Percentiles rank a stretch among this genome's conserved stretches.
These are phyloP conservation scores for Thozetella sp. DNA, from an alignment of 495 filamentous ascomycete genomes.

Conservation along the genomic window DNA sequence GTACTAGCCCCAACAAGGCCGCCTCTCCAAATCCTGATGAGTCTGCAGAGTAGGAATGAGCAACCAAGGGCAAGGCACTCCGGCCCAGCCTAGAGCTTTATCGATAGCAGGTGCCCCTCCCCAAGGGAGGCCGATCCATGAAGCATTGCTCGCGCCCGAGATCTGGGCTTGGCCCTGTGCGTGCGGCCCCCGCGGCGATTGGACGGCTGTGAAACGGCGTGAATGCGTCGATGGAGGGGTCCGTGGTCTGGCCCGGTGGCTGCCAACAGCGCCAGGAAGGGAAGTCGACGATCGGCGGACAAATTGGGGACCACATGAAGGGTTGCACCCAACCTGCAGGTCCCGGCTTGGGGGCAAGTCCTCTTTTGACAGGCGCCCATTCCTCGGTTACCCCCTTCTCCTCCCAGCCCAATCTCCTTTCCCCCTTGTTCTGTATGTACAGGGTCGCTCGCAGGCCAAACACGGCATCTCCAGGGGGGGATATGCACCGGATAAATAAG, in stretches of 20 bases:
- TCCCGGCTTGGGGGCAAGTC: too few relatives aligned
- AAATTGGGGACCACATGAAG: background rate
- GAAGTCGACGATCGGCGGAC: background rate
- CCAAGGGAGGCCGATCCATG: too few relatives aligned
- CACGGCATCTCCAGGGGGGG: background rate
- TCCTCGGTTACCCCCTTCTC: too few relatives aligned
- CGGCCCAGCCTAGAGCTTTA: too few relatives aligned
- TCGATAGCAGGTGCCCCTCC: background rate
- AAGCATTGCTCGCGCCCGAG: background rate
- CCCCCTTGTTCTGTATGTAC: background rate
- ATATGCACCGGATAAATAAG: background rate
- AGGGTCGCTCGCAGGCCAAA: background rate
- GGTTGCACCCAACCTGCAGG: background rate
- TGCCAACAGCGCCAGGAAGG: background rate
- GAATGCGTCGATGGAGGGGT: background rate
- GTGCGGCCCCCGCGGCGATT: background rate
- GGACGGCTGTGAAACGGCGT: slow-evolving; percentile 1
- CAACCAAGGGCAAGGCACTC: too few relatives aligned
- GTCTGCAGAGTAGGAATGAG: too few relatives aligned
- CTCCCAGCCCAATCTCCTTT: too few relatives aligned
- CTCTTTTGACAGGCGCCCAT: too few relatives aligned
- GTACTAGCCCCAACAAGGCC: background rate
- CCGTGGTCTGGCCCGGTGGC: background rate
- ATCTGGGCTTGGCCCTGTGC: background rate
- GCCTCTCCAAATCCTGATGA: too few relatives aligned